phyloP scores from a whole-genome alignment of 2,329 filamentous ascomycete genomes.

The Whalleya microplaca region DNA sequence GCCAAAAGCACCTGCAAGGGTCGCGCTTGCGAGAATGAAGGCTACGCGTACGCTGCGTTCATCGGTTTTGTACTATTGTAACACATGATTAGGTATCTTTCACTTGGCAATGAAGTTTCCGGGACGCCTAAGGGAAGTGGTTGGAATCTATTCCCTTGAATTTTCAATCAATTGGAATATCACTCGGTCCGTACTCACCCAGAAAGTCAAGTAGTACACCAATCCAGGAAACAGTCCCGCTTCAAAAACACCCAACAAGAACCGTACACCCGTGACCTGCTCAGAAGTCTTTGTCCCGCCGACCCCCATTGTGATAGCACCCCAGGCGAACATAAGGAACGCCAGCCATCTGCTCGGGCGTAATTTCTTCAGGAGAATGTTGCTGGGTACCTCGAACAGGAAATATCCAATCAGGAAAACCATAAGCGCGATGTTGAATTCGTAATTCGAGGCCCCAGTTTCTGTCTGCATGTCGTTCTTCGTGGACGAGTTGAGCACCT shows the following conservation, averaged over 20 bases:
- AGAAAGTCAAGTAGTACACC: slow-evolving; percentile 71
- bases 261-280: slow-evolving; percentile 67
- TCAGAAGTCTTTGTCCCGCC: slow-evolving; percentile 66
- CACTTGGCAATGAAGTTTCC: not conserved
- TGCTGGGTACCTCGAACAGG: slow-evolving; percentile 67
- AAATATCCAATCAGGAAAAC: slow-evolving; percentile 41
- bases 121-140: not conserved
- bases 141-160: not conserved
- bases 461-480: slow-evolving; percentile 41
- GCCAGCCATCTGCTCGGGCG: slow-evolving; percentile 66
- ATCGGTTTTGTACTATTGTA: slow-evolving; percentile 61
- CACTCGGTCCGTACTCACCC: slow-evolving; percentile 40
- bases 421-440: slow-evolving; percentile 44
- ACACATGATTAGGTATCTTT: slow-evolving; percentile 1
- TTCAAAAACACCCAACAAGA: slow-evolving; percentile 71
- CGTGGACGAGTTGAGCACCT: slow-evolving; percentile 42
- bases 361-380: slow-evolving; percentile 67
- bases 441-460: slow-evolving; percentile 35
- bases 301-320: slow-evolving; percentile 67
- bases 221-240: slow-evolving; percentile 72
- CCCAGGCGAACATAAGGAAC: slow-evolving; percentile 70
- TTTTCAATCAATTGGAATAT: not conserved
- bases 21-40: slow-evolving; percentile 70
- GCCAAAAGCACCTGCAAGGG: slow-evolving; percentile 75
- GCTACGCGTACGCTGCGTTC: slow-evolving; percentile 75